A percentile compares a stretch with the other conserved stretches of the same genome.
Evolutionary conservation across 768 basidiomycete species (phyloP).

Genomic region (Udeniomyces megalosporus): DNA sequence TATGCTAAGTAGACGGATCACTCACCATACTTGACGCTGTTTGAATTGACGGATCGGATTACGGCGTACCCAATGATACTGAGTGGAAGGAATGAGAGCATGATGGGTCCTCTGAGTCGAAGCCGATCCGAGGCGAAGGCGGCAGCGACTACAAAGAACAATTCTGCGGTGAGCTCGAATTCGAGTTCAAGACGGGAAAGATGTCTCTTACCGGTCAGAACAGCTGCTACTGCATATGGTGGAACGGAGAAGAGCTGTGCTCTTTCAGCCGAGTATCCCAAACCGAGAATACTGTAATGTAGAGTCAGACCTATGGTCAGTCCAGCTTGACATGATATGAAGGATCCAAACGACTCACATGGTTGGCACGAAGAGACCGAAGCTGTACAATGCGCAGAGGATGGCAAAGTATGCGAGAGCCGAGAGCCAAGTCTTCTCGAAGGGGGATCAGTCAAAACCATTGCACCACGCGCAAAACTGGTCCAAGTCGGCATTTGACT

Average conservation of each 20-base stretch:
- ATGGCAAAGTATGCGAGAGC: constrained; percentile 21
- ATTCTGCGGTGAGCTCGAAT: too few relatives aligned
- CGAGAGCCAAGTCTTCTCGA: constrained; percentile 21
- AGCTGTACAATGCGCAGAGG: constrained; percentile 21
- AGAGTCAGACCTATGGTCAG: too few relatives aligned
- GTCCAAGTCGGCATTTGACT: too few relatives aligned
- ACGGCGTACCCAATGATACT: constrained; percentile 21
- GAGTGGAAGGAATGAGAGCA: constrained; percentile 22
- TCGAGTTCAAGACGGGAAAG: too few relatives aligned
- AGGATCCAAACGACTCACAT: not conserved
- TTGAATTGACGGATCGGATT: constrained; percentile 14
- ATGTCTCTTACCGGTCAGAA: too few relatives aligned
- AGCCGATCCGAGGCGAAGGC: constrained; percentile 20
- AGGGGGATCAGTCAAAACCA: not conserved
- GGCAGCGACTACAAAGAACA: constrained; percentile 19
- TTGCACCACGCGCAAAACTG: too few relatives aligned
- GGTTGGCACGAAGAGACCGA: constrained; percentile 7
- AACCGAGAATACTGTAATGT: constrained; percentile 21
- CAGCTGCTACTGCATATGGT: constrained; percentile 21
- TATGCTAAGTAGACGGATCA: too few relatives aligned
- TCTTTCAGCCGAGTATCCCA: constrained; percentile 19
- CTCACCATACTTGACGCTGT: constrained; percentile 20
- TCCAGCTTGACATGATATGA: too few relatives aligned
- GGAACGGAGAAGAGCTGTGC: constrained; percentile 24
- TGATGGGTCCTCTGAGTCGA: constrained; percentile 21